Percentiles rank a stretch among this genome's conserved stretches.
Evolutionary conservation across 164 flowering plant genomes (phyloP).

Genomic region (Houttuynia cordata): DNA sequence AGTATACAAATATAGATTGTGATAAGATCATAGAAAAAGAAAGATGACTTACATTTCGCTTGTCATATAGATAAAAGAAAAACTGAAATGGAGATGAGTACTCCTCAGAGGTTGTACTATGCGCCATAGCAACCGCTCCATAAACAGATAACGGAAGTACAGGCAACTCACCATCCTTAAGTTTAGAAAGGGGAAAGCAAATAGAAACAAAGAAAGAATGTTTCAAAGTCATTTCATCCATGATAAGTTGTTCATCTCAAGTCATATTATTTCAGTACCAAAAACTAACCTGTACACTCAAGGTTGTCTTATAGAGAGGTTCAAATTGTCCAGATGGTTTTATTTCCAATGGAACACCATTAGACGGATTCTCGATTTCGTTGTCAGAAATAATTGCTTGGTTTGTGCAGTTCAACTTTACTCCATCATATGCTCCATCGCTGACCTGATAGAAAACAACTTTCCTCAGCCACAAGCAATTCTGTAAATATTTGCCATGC

Average conservation of each 20-base stretch:
- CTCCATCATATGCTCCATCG: slow-evolving; percentile 78
- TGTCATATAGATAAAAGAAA: slow-evolving; percentile 89
- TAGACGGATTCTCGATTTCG: slow-evolving; percentile 32
- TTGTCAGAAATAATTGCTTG: slow-evolving; percentile 77
- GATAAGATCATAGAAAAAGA: background rate
- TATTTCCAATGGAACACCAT: slow-evolving; percentile 68
- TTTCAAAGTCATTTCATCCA: background rate
- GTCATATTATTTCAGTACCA: background rate
- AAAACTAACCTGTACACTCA: slow-evolving; percentile 60
- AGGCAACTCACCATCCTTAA: slow-evolving; percentile 92
- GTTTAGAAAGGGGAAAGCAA: slow-evolving; percentile 1
- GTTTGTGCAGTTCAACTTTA: slow-evolving; percentile 42
- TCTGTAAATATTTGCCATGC: background rate
- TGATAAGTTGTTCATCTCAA: background rate
- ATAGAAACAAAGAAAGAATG: background rate
- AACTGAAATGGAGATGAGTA: slow-evolving; percentile 82
- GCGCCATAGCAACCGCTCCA: slow-evolving; percentile 96
- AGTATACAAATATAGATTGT: background rate
- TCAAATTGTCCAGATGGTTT: slow-evolving; percentile 98
- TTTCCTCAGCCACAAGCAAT: background rate
- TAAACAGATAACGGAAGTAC: slow-evolving; percentile 93
- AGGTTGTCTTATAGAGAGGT: slow-evolving; percentile 69
- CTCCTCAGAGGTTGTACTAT: slow-evolving; percentile 69
- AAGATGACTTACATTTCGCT: slow-evolving; percentile 66
- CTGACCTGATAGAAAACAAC: slow-evolving; percentile 38